Base-by-base conservation (phyloP, 768 basidiomycete genomes). In the Serendipita sp. region DNA sequence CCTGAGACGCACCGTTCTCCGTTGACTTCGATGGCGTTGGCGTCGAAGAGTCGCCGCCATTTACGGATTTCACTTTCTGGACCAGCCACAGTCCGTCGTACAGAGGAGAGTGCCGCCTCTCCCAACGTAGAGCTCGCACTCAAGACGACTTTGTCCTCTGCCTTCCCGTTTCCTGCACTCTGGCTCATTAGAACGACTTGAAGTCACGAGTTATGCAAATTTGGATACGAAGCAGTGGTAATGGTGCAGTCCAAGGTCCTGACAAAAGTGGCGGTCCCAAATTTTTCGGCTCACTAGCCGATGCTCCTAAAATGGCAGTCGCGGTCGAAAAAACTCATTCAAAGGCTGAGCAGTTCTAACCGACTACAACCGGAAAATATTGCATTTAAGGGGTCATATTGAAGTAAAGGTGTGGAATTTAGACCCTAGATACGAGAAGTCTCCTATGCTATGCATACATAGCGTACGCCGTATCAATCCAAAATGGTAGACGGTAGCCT, bases 31-130 rank as follows among this genome's bases (percentile, higher is more conserved):
- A 76, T 88, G 45, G 93, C 87, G 70, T 91, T 87, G 44, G 79
- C 67, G 63, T 96, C 93, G 72, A 96, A 97, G 1, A 82, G 83
- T 68, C 90, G 80, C 71, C 81, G 82, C 94, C 94, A 97, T 66
- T 89, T 82, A 72, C 81, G 87, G 58, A 93, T 75, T 74, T 97
- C 93, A 68, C 73, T 84, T 71, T 95, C 91, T 38, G 85, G 88
- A 31, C 83, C 76, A 31, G 83, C 73, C 44, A 91, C 79, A 20
- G 79, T 86, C 63, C 77, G 82, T 67, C 85, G 83, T 64, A 90
- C 83, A 48, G 77, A 78, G 66, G 81, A 78, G 63, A 91, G 67
- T 17, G 64, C 34, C 7, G 53, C 53, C 9, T 58, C 53, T 58
- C 53, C 53, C n/a, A 58, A 31, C n/a, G 53, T 11, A 22, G 53